These are phyloP conservation scores for Diaporthe batatas DNA, from an alignment of 2,329 filamentous ascomycete genomes.

Conservation along the genomic window DNA sequence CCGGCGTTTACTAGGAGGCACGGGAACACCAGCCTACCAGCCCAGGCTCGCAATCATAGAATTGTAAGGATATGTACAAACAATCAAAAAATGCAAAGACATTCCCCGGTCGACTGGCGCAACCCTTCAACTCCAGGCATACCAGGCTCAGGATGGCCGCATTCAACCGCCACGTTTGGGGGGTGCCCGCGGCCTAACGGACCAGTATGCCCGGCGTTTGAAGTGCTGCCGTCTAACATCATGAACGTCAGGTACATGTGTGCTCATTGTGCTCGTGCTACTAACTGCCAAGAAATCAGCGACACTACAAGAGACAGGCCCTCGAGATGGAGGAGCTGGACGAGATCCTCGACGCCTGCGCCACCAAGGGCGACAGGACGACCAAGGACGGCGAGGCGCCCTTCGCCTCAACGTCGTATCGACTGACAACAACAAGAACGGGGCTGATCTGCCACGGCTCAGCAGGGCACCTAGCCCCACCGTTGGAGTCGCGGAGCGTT, in stretches of 20 bases:
- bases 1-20: constrained; percentile 14
- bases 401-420: not conserved
- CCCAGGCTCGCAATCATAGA: constrained; percentile 12
- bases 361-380: constrained; percentile 47
- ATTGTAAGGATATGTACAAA: constrained; percentile 20
- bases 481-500: constrained; percentile 47
- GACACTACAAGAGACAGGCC: not conserved
- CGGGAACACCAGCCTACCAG: not conserved
- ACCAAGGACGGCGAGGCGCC: constrained; percentile 48
- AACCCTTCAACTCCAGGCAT: not conserved
- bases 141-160: not conserved
- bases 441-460: constrained; percentile 52
- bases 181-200: not conserved
- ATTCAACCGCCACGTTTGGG: not conserved
- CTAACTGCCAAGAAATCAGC: not conserved
- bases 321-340: constrained; percentile 36
- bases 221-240: not conserved
- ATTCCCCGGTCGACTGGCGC: not conserved
- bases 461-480: constrained; percentile 49
- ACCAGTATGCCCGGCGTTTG: not conserved
- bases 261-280: no score
- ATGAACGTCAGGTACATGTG: not conserved
- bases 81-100: not conserved
- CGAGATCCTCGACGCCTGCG: constrained; percentile 50
- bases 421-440: constrained; percentile 37